These are phyloP conservation scores for Debaryomyces subglobosus DNA, from an alignment of 1,139 yeast species.

Conservation along the genomic window DNA sequence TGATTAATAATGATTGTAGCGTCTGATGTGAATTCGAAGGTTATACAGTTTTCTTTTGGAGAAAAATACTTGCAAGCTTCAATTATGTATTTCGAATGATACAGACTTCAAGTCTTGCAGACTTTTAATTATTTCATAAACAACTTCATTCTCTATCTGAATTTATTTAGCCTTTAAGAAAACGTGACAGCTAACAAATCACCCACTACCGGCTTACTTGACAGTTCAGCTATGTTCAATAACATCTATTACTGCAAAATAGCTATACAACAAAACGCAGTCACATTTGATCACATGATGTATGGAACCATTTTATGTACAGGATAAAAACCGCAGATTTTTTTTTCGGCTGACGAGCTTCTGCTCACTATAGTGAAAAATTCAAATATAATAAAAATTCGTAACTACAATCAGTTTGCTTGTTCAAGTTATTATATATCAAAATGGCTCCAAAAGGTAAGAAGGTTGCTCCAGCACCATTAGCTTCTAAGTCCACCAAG, in stretches of 20 bases:
- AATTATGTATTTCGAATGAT: too few species aligned
- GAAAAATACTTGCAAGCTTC: too few species aligned
- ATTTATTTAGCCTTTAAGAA: not conserved
- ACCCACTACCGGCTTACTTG: not conserved
- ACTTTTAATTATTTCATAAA: too few species aligned
- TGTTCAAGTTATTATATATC: slow-evolving; percentile 10
- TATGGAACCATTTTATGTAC: not conserved
- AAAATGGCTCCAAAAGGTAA: slow-evolving; percentile 57
- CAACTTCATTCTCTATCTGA: too few species aligned
- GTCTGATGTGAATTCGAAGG: too few species aligned
- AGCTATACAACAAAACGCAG: not conserved
- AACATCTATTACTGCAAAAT: slow-evolving; percentile 4
- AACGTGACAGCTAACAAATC: not conserved
- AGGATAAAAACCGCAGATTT: not conserved
- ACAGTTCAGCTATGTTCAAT: not conserved
- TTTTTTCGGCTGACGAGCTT: slow-evolving; percentile 3
- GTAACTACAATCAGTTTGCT: not conserved
- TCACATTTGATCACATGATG: slow-evolving; percentile 5
- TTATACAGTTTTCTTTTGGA: too few species aligned
- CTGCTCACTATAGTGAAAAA: slow-evolving; percentile 6
- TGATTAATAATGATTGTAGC: not conserved
- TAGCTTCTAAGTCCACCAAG: slow-evolving; percentile 53
- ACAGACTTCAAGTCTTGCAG: too few species aligned
- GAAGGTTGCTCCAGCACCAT: slow-evolving; percentile 94
- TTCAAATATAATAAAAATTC: slow-evolving; percentile 2